Base-by-base conservation (phyloP, 192 early-diverging fungal species). In the Mortierella claussenii region DNA sequence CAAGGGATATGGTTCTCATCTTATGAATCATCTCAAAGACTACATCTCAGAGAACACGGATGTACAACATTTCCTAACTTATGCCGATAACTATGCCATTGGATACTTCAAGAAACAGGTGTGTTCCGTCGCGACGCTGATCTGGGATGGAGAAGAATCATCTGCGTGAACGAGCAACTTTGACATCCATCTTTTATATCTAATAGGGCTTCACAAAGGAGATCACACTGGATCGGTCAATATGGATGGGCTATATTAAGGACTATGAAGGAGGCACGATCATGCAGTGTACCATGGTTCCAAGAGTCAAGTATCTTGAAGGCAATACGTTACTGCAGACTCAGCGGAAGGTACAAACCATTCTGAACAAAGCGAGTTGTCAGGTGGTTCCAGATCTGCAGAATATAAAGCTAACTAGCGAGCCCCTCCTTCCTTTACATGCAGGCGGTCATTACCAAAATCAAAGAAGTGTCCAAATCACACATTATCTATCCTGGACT, bases 191-290 rank as follows among this genome's bases (percentile, higher is more conserved):
- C 2, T 28, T 5, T 13, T 36, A 33, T 13, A 15, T 42, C 17
- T 28, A 9, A 32, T 40, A 74, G 89, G 98, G 97, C 21, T 99
- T 99, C 71, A 98, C 96, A 18, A 95, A 94, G 13, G 97, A 99
- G 20, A 97, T 99, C 42, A 94, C 95, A 17, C 81, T 99, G 61
- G 96, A 98, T 60, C 92, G 92, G 60, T 82, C 86, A 24, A 82
- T 94, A 50, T 99, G 98, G 98, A 90, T 97, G 69, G 97, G 97
- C 1, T 98, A 98, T 71, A 98, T 99, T 74, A 99, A 99, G 69
- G 98, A 99, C 81, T 99, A 99, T 73, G 96, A 97, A 67, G 97
- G 96, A 15, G 98, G 96, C 37, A 99, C 96, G 9, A 84, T 99
- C 18, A 97, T 99, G 95, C 94, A 94, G 92, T 97, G 96, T 82